These are phyloP conservation scores for Coniferiporia weirii DNA, from an alignment of 1,284 basidiomycete species.

Conservation along the genomic window DNA sequence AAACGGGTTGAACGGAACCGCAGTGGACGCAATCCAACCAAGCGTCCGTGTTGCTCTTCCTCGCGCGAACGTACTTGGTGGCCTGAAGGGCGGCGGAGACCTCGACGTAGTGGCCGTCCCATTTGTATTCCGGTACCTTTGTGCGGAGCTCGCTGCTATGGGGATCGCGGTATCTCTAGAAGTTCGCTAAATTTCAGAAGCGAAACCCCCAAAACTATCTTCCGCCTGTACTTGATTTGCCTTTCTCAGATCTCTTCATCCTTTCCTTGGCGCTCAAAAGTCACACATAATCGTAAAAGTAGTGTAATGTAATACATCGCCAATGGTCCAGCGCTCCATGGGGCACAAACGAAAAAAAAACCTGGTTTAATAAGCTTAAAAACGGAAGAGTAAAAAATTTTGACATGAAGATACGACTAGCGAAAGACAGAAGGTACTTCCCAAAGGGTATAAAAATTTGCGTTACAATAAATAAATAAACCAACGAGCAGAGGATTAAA, in stretches of 20 bases:
- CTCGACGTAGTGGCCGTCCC: conserved; percentile 94
- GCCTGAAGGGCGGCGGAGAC: conserved; percentile 62
- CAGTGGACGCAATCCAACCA: conserved; percentile 31
- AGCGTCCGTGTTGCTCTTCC: conserved; percentile 62
- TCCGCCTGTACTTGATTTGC: background rate
- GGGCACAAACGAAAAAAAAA: background rate
- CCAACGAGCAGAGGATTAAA: conserved; percentile 8
- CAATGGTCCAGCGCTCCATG: background rate
- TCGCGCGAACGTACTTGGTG: conserved; percentile 57
- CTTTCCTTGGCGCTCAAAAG: background rate
- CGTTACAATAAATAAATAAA: conserved; percentile 17
- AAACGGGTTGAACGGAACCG: conserved; percentile 37
- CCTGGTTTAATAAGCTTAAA: background rate
- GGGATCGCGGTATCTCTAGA: conserved; percentile 78
- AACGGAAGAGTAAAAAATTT: background rate
- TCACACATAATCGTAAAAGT: background rate
- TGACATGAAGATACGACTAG: background rate
- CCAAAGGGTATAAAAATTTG: conserved; percentile 3
- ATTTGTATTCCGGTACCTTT: conserved; percentile 90
- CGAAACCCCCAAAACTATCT: too few relatives aligned
- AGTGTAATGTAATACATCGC: conserved; percentile 4
- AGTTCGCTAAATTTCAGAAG: conserved; percentile 33
- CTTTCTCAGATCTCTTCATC: background rate
- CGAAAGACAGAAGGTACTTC: background rate
- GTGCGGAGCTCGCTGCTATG: conserved; percentile 82